Percentiles rank a stretch among this genome's conserved stretches.
These are phyloP conservation scores for Phytophthora colocasiae DNA, from an alignment of 352 stramenopile species.

Conservation along the genomic window DNA sequence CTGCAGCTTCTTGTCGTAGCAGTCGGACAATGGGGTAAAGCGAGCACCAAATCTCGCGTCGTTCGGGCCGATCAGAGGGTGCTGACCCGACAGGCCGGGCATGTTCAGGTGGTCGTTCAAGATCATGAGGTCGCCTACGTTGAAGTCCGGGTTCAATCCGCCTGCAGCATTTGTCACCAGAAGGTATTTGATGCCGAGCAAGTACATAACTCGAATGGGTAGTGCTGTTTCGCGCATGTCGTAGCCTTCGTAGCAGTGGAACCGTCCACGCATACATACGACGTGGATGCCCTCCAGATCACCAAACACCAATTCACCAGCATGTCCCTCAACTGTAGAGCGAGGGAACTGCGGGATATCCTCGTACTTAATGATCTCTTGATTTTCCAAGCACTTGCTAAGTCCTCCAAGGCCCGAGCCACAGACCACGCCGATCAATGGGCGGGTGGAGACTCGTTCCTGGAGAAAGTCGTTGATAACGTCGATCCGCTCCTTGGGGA, in stretches of 20 bases:
- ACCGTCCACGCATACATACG: slow-evolving; percentile 94
- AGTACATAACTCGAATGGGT: slow-evolving; percentile 94
- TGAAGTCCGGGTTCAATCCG: slow-evolving; percentile 91
- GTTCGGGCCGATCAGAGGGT: slow-evolving; percentile 94
- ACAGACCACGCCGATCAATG: slow-evolving; percentile 89
- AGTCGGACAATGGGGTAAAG: slow-evolving; percentile 94
- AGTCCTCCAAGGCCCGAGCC: slow-evolving; percentile 75
- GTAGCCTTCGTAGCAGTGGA: slow-evolving; percentile 97
- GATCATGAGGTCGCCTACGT: slow-evolving; percentile 96
- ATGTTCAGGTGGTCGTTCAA: slow-evolving; percentile 97
- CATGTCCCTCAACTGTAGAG: slow-evolving; percentile 92
- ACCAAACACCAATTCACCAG: slow-evolving; percentile 94
- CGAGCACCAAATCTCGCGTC: slow-evolving; percentile 93
- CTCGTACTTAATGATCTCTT: slow-evolving; percentile 89
- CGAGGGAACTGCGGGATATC: slow-evolving; percentile 84
- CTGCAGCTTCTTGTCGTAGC: slow-evolving; percentile 91
- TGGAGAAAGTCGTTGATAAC: slow-evolving; percentile 23
- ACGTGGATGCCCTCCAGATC: slow-evolving; percentile 76
- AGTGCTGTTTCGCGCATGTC: slow-evolving; percentile 92
- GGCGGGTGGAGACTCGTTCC: slow-evolving; percentile 3
- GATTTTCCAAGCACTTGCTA: slow-evolving; percentile 84
- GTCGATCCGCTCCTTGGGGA: slow-evolving; percentile 21
- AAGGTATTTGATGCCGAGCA: slow-evolving; percentile 94
- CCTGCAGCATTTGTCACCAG: slow-evolving; percentile 97
- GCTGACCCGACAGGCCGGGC: slow-evolving; percentile 90